Base-by-base conservation (phyloP, 352 stramenopile genomes). In the Blastocystis sp. region DNA sequence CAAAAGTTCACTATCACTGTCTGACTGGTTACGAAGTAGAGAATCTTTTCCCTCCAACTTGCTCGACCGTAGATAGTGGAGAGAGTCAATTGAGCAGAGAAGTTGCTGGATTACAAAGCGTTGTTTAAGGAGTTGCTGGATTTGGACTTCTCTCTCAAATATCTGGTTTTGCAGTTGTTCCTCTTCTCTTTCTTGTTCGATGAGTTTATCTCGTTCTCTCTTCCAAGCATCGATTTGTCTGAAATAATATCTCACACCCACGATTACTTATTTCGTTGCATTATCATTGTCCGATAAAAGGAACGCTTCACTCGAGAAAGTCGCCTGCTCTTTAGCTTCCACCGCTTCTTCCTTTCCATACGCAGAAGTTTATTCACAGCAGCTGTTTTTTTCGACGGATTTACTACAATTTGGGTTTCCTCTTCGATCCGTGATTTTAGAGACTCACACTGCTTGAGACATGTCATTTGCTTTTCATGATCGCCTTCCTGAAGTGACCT, bases 221-320 rank as follows among this genome's bases (percentile, higher is more conserved):
- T 61, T 84, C 73, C 73, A 84, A 50, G 37, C 8, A 47, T 84
- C 73, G 2, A 84, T 53, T 53, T 84, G 73, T 66, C 73, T 84
- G 50, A 59, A 59, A 84, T 23, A 68, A 11, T 43, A 66, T 13
- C 20, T 29, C 23, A 11, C 29, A 23, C 26, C 9, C n/a, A 53
- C 0, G 7, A 23, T 13, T 54, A 84, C 73, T 69, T 50, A 53
- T 84, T 84, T 45, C 73, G 73, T 45, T 84, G 47, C 11, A 20
- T 13, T 29, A 84, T n/a, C 73, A 84, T 84, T n/a, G 45, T 47
- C 20, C 73, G 53, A 50, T 66, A 84, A 37, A 84, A 84, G 8
- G 73, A 23, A 7, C 50, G 26, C n/a, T 64, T 63, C 53, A 84
- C 73, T 47, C 73, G 73, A 6, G 29, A 47, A 6, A 84, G 53